Evolutionary conservation across 108 stramenopile genomes (phyloP), one percentile per base, ranked within the genome.

Genomic region (Skeletonema potamos): DNA sequence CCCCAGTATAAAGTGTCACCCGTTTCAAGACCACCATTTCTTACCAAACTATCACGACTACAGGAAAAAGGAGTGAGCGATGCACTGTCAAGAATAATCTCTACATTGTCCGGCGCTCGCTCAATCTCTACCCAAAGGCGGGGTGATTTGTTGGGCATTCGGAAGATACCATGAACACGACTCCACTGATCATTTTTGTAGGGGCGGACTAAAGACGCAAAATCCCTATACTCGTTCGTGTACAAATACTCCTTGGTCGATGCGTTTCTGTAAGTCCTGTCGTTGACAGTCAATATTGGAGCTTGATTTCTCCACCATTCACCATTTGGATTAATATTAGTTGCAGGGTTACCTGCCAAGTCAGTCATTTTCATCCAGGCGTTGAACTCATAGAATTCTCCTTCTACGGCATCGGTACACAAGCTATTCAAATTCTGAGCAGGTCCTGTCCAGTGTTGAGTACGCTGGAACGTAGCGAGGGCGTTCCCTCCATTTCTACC

Each of bases 111-210:
- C 5, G 77, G 77, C 28, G 69, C 70, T 20, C 64, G 59, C 27
- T 79, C 77, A 15, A 79, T 56, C 58, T 79, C 77, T 51, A 70
- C 28, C 11, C 58, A 62, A 12, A 60, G 51, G 22, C 64, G 77
- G 11, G 41, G 26, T 22, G 22, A 22, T 13, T 66, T 60, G 39
- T 61, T 6, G 18, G 77, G 77, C 34, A 79, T 54, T 10, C 62
- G 66, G 63, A 79, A 62, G 39, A 79, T 68, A 12, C 77, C 71
- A 63, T 79, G 77, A 12, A 79, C 24, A n/a, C 66, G 51, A 68
- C 71, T 68, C 46, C 60, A 79, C 20, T 51, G 71, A 30, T 54
- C 48, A 13, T 57, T 33, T 1, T 68, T 72, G 62, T 72, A 79
- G 10, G 77, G 77, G 27, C 77, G 66, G 15, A 61, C 51, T 3